Conservation (phyloP, 305 asterid species). For the Nicotiana rustica region DNA sequence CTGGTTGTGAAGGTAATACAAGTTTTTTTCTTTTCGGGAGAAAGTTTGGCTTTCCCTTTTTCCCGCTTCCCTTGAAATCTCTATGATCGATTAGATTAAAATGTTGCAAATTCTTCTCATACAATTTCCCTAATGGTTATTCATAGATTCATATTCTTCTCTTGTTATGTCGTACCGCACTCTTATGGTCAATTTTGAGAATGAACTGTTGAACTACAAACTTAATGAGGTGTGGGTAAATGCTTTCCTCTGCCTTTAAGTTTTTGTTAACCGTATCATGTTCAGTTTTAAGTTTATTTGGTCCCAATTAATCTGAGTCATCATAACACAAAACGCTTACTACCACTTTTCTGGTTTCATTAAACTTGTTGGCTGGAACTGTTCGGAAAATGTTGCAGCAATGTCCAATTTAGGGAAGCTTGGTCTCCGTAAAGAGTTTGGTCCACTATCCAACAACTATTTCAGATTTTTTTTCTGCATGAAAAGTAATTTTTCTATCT, state of each 20-base stretch:
- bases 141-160: slow-evolving; percentile 25
- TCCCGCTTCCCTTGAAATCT: neutral
- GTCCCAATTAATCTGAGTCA: neutral
- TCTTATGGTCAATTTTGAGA: slow-evolving; percentile 9
- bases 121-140: neutral
- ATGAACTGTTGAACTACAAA: neutral
- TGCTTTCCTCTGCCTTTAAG: neutral
- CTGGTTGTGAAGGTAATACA: slow-evolving; percentile 85
- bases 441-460: neutral
- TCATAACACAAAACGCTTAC: neutral
- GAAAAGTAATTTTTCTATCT: slow-evolving; percentile 29
- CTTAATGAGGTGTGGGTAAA: neutral
- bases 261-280: neutral
- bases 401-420: neutral
- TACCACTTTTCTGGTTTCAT: neutral
- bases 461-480: neutral
- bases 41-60: neutral
- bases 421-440: slow-evolving; percentile 6
- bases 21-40: neutral
- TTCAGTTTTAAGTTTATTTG: neutral
- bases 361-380: neutral
- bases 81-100: neutral
- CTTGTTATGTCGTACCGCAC: too few species aligned
- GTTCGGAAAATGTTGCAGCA: slow-evolving; percentile 13
- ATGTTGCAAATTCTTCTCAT: neutral